These are phyloP conservation scores for Leccinum ponderosum DNA, from an alignment of 1,284 basidiomycete species.

Conservation along the genomic window DNA sequence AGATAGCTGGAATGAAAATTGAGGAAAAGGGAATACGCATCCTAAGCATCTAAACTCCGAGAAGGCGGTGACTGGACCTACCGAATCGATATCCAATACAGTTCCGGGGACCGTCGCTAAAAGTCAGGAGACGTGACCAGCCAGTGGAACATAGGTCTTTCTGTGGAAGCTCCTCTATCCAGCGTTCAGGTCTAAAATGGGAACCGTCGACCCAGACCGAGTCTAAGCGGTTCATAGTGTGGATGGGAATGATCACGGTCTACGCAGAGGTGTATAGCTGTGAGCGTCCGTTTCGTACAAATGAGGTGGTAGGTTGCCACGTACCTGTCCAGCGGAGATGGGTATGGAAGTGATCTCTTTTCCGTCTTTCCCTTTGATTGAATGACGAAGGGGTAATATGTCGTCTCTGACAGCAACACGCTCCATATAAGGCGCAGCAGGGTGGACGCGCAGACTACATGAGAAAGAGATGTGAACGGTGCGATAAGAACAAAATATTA, in stretches of 20 bases:
- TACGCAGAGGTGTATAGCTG: background rate
- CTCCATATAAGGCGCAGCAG: conserved; percentile 5
- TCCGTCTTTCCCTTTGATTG: conserved; percentile 1
- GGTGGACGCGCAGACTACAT: conserved; percentile 7
- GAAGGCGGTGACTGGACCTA: background rate
- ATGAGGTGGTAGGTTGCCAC: background rate
- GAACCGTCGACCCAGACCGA: conserved; percentile 6
- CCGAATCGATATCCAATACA: conserved; percentile 10
- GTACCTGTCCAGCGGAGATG: conserved; percentile 8
- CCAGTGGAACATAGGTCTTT: conserved; percentile 10
- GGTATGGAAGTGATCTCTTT: conserved; percentile 6
- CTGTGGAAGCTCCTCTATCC: conserved; percentile 5
- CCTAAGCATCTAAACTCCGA: background rate
- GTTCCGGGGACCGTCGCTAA: conserved; percentile 13
- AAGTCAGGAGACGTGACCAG: conserved; percentile 11
- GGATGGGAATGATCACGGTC: conserved; percentile 8
- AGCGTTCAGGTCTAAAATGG: conserved; percentile 6
- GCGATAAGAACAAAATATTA: background rate
- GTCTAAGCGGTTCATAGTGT: conserved; percentile 8
- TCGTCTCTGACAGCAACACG: conserved; percentile 9
- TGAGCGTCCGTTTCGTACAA: background rate
- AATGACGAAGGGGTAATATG: conserved; percentile 5
- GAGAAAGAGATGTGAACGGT: background rate
- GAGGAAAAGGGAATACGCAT: background rate
- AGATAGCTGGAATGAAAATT: conserved; percentile 1